phyloP scores from a whole-genome alignment of 371 early-diverging fungal species.

The Thermomucor indicae-seudaticae region DNA sequence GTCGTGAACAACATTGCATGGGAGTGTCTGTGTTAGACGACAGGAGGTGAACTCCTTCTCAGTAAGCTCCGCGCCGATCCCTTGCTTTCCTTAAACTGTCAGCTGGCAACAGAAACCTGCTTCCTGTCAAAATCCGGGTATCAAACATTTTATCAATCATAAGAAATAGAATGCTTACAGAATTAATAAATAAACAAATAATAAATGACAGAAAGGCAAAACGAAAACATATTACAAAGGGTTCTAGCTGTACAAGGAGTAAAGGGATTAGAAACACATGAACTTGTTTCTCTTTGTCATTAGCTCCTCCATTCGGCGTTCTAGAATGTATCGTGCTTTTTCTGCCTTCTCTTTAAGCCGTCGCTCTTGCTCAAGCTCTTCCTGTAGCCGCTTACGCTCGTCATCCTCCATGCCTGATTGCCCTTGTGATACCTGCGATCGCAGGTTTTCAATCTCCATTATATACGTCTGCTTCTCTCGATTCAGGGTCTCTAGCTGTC shows the following conservation, averaged over 20 bases:
- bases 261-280: constrained; percentile 38
- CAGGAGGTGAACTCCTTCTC: too few species aligned
- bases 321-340: constrained; percentile 41
- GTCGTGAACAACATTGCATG: too few species aligned
- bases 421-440: constrained; percentile 29
- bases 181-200: too few species aligned
- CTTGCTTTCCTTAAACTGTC: too few species aligned
- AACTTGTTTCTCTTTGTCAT: constrained; percentile 51
- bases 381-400: constrained; percentile 23
- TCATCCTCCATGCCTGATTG: constrained; percentile 13
- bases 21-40: too few species aligned
- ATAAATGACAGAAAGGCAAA: too few species aligned
- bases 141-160: too few species aligned
- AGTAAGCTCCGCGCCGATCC: too few species aligned
- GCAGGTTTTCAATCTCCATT: constrained; percentile 35
- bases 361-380: constrained; percentile 28
- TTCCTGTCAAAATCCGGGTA: too few species aligned
- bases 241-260: background rate
- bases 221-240: background rate
- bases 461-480: constrained; percentile 37
- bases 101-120: too few species aligned
- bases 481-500: constrained; percentile 33
- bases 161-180: too few species aligned
- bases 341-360: constrained; percentile 46
- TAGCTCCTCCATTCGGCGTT: constrained; percentile 44